phyloP scores from a whole-genome alignment of 176 grass and related monocot species.

The Chrysopogon serrulatus region DNA sequence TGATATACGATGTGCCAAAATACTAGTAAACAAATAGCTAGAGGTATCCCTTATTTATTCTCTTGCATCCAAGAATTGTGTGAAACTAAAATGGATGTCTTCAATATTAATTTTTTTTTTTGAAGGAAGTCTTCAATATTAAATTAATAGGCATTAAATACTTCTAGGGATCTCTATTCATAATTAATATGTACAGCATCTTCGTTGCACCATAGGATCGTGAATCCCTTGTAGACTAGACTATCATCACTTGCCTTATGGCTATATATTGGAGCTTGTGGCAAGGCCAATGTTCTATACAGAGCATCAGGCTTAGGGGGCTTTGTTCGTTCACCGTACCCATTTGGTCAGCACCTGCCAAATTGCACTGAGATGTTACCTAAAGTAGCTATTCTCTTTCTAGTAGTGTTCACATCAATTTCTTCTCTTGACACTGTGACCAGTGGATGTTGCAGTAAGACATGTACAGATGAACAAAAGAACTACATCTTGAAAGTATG shows the following conservation, averaged over 20 bases:
- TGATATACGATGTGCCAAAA: no score
- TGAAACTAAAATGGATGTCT: not conserved
- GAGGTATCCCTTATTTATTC: no score
- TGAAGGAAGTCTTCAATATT: no score
- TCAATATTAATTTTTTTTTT: not conserved
- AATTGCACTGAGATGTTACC: not conserved
- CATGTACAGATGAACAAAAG: not conserved
- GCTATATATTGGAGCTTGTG: not conserved
- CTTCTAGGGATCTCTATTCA: no score
- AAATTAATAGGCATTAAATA: not conserved
- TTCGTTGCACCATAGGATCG: not conserved
- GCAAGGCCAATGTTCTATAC: not conserved
- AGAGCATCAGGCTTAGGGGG: not conserved
- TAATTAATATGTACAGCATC: no score
- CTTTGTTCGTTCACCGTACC: not conserved
- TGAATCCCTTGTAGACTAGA: not conserved
- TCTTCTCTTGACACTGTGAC: not conserved
- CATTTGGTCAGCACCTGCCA: no score
- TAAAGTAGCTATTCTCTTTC: not conserved
- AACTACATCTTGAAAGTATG: not conserved
- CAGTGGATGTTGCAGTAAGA: not conserved
- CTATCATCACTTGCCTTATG: not conserved
- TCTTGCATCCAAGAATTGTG: no score
- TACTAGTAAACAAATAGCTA: no score
- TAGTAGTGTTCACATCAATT: not conserved